phyloP scores from a whole-genome alignment of 495 filamentous ascomycete genomes.

The Talaromyces adpressus region DNA sequence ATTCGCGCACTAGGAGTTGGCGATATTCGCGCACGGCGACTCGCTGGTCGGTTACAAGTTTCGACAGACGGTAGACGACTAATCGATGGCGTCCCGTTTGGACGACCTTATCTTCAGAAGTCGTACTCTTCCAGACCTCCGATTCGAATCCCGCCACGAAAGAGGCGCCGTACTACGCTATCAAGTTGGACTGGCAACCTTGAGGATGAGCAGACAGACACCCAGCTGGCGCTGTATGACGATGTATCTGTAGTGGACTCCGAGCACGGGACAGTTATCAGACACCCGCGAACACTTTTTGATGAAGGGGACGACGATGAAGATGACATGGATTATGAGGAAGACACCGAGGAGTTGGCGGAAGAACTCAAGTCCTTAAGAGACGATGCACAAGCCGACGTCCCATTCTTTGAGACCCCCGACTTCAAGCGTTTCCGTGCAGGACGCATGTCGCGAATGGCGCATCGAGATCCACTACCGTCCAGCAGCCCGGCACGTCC shows the following conservation, averaged over 20 bases:
- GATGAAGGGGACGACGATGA: slow-evolving; percentile 21
- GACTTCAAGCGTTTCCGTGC: slow-evolving; percentile 7
- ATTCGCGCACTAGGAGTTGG: slow-evolving; percentile 73
- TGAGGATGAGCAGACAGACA: slow-evolving; percentile 21
- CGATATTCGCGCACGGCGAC: slow-evolving; percentile 65
- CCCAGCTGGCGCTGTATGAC: slow-evolving; percentile 1
- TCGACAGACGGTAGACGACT: slow-evolving; percentile 72
- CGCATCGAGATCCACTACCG: slow-evolving; percentile 1
- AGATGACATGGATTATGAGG: slow-evolving; percentile 30
- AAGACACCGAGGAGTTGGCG: slow-evolving; percentile 32
- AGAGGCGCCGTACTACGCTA: slow-evolving; percentile 52
- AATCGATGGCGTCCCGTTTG: slow-evolving; percentile 85
- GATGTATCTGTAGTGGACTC: background rate
- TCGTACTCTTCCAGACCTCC: slow-evolving; percentile 52
- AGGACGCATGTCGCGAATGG: slow-evolving; percentile 9
- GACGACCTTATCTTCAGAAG: slow-evolving; percentile 58
- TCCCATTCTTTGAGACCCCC: slow-evolving; percentile 13
- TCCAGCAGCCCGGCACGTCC: slow-evolving; percentile 3
- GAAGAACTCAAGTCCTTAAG: slow-evolving; percentile 38
- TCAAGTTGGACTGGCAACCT: slow-evolving; percentile 24
- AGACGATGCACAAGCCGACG: slow-evolving; percentile 29
- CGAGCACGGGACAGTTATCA: slow-evolving; percentile 34
- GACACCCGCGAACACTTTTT: slow-evolving; percentile 18
- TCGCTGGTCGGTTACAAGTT: slow-evolving; percentile 82
- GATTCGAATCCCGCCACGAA: slow-evolving; percentile 68